Percentiles rank a stretch among this genome's conserved stretches.
phyloP scores from a whole-genome alignment of 2,329 filamentous ascomycete species.

The Coniochaeta ligniaria region DNA sequence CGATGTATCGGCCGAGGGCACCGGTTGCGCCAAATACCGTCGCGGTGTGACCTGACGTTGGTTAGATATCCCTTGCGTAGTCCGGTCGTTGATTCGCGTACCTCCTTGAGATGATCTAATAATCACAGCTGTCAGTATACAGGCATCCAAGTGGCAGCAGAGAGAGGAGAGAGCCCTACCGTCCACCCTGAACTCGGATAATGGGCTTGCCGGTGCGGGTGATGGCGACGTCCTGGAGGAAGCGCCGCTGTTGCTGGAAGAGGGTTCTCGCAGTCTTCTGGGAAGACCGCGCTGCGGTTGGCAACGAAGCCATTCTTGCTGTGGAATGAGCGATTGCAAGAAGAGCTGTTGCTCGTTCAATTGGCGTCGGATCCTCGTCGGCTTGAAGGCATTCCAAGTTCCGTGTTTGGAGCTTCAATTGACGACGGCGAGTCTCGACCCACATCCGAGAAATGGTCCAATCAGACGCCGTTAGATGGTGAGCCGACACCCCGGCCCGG shows the following conservation, averaged over 20 bases:
- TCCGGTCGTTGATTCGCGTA: conserved; percentile 30
- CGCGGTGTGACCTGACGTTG: conserved; percentile 70
- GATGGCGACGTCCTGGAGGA: conserved; percentile 78
- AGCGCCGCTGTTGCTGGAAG: conserved; percentile 36
- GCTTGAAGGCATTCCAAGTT: conserved; percentile 4
- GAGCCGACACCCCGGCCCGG: background rate
- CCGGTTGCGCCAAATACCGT: conserved; percentile 98
- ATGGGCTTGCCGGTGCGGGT: conserved; percentile 96
- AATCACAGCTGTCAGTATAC: conserved; percentile 1
- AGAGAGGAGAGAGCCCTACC: conserved; percentile 42
- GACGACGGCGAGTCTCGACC: background rate
- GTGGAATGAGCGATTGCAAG: conserved; percentile 19
- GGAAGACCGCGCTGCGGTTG: conserved; percentile 48
- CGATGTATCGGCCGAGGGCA: conserved; percentile 92
- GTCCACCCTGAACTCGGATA: conserved; percentile 79
- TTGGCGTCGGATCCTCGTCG: conserved; percentile 17
- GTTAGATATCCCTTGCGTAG: conserved; percentile 5
- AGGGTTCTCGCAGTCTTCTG: conserved; percentile 37
- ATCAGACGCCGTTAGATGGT: conserved; percentile 5
- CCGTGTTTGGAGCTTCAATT: background rate
- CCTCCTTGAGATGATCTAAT: conserved; percentile 77
- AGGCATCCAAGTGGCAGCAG: conserved; percentile 13
- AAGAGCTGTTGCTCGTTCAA: conserved; percentile 19
- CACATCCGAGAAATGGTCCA: conserved; percentile 3
- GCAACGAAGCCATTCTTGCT: conserved; percentile 48